Evolutionary conservation across 306 rosid genomes (phyloP).

Genomic region (Citrullus colocynthis): DNA sequence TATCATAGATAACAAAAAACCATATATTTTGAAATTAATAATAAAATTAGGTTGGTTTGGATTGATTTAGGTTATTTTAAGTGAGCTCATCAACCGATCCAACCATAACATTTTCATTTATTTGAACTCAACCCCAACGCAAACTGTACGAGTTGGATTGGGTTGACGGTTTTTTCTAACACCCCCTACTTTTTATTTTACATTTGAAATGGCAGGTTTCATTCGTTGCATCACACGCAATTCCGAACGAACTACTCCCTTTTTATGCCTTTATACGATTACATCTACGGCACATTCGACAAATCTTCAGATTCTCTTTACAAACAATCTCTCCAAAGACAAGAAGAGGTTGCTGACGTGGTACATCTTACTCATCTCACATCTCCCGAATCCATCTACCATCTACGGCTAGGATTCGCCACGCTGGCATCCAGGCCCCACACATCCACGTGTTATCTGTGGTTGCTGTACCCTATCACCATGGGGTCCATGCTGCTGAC

Average conservation of each 20-base stretch:
- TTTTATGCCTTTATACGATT: conserved; percentile 28
- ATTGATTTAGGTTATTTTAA: too few relatives aligned
- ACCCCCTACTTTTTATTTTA: too few relatives aligned
- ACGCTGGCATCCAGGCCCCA: conserved; percentile 21
- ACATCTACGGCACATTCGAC: conserved; percentile 19
- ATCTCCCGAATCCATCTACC: conserved; percentile 18
- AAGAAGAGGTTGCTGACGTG: conserved; percentile 20
- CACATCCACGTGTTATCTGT: conserved; percentile 16
- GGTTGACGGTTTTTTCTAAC: too few relatives aligned
- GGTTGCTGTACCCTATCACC: conserved; percentile 27
- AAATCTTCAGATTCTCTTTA: conserved; percentile 9
- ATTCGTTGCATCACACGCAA: conserved; percentile 31
- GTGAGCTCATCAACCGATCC: too few relatives aligned
- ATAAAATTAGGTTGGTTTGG: too few relatives aligned
- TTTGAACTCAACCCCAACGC: too few relatives aligned
- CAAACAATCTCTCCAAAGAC: not conserved
- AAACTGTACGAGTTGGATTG: too few relatives aligned
- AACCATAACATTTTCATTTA: too few relatives aligned
- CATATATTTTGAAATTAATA: too few relatives aligned
- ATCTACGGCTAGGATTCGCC: conserved; percentile 20
- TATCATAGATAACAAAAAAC: too few relatives aligned
- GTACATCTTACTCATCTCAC: conserved; percentile 29
- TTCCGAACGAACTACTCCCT: conserved; percentile 28
- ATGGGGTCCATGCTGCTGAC: conserved; percentile 11
- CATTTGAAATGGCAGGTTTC: conserved; percentile 10